Base-by-base conservation (phyloP, 306 rosid species). In the Lablab purpureus region DNA sequence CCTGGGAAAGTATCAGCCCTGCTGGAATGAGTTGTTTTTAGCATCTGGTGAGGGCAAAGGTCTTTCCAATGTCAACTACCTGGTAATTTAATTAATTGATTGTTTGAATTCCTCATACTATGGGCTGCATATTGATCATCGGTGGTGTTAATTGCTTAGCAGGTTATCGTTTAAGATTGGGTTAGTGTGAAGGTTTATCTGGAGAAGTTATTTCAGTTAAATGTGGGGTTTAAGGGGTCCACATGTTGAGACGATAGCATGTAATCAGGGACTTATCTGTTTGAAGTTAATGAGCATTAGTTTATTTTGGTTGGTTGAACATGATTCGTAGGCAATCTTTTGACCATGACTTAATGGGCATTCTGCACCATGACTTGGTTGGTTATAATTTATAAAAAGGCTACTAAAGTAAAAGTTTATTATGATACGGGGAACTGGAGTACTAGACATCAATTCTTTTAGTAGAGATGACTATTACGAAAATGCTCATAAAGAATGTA, bases 1-100 rank as follows among this genome's bases (percentile, higher is more conserved):
- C 40, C 18, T 87, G 30, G 82, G 77, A 49, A 67, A 45, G n/a
- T 75, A 63, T 21, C 41, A 55, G 23, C 92, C 96, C 0, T 3
- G 17, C 15, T 88, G 91, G 92, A 87, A 90, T 25, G 97, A 92
- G 85, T 62, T 92, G 66, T 85, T 92, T 74, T 81, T 92, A 71
- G 92, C 92, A 0, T 86, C 92, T 67, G 97, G 96, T 3, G 36
- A 37, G 7, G 94, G 86, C 17, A 18, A 2, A 21, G 96, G 93
- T 51, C 67, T 90, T 69, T 77, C 85, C 81, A 85, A 89, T 79
- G 5, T 50, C 60, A 78, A 75, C 79, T 2, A 0, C 19, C 22
- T 88, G 96, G 97, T 90, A 90, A 85, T 56, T 55, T 32, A 2
- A 52, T 36, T 72, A 4, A 28, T 17, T 34, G 8, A 25, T 25